Evolutionary conservation across 2,329 filamentous ascomycete species (phyloP).

Genomic region (Paramyrothecium sp.): DNA sequence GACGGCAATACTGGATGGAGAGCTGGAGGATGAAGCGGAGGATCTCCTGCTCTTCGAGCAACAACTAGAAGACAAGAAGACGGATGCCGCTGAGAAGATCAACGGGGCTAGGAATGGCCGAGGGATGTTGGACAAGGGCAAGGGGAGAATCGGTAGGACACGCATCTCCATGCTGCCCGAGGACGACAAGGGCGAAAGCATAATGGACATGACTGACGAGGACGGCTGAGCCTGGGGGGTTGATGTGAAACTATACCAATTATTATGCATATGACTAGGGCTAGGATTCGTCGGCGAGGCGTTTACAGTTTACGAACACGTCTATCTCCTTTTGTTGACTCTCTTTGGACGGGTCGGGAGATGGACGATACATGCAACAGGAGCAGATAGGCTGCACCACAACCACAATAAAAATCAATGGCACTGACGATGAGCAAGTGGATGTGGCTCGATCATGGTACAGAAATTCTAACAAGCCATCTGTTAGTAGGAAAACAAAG

Average conservation of each 20-base stretch:
- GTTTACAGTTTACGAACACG: not conserved
- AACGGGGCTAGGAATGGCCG: constrained; percentile 21
- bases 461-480: too few relatives aligned
- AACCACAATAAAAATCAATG: too few relatives aligned
- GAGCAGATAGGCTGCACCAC: too few relatives aligned
- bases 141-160: constrained; percentile 37
- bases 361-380: too few relatives aligned
- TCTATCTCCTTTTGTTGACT: too few relatives aligned
- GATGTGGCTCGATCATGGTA: too few relatives aligned
- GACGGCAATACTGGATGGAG: constrained; percentile 45
- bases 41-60: constrained; percentile 51
- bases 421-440: too few relatives aligned
- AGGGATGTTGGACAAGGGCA: constrained; percentile 40
- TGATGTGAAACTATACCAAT: not conserved
- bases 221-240: constrained; percentile 28
- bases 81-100: constrained; percentile 37
- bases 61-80: constrained; percentile 46
- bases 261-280: not conserved
- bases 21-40: constrained; percentile 46
- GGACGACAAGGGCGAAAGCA: constrained; percentile 41
- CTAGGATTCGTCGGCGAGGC: not conserved
- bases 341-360: too few relatives aligned
- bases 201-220: constrained; percentile 58
- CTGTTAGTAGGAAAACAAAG: too few relatives aligned
- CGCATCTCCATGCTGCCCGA: constrained; percentile 29